phyloP scores from a whole-genome alignment of 2,329 filamentous ascomycete genomes.

The Penicillium sp. region DNA sequence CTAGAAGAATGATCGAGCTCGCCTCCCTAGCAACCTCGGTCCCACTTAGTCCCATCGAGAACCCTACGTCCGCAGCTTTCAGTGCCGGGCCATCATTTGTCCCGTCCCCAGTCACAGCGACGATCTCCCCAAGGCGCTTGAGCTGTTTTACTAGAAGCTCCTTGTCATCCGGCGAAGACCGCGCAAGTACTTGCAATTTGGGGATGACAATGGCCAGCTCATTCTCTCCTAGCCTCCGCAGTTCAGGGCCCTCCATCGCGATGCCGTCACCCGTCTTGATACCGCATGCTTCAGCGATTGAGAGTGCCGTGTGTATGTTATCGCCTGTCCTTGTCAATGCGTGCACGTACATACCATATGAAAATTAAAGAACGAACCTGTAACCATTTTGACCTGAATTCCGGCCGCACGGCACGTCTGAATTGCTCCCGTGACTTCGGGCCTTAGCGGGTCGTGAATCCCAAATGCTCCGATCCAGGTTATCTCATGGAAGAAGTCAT shows the following conservation, averaged over 20 bases:
- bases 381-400: slow-evolving; percentile 71
- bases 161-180: slow-evolving; percentile 66
- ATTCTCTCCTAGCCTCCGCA: slow-evolving; percentile 59
- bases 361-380: slow-evolving; percentile 57
- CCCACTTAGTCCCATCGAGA: slow-evolving; percentile 65
- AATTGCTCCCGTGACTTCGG: slow-evolving; percentile 66
- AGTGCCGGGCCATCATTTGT: slow-evolving; percentile 65
- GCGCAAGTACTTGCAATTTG: slow-evolving; percentile 60
- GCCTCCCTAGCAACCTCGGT: slow-evolving; percentile 67
- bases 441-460: slow-evolving; percentile 70
- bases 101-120: slow-evolving; percentile 63
- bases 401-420: slow-evolving; percentile 66
- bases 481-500: slow-evolving; percentile 68
- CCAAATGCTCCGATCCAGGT: slow-evolving; percentile 69
- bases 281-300: slow-evolving; percentile 50
- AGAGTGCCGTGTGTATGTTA: too few relatives aligned
- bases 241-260: slow-evolving; percentile 67
- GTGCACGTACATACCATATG: too few relatives aligned
- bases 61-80: slow-evolving; percentile 64
- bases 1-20: slow-evolving; percentile 65
- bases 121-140: slow-evolving; percentile 61
- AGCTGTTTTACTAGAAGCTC: slow-evolving; percentile 60
- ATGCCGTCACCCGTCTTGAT: slow-evolving; percentile 59
- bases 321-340: too few relatives aligned
- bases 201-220: slow-evolving; percentile 60